phyloP scores from a whole-genome alignment of 179 eudicot species.

The Kewa caespitosa region DNA sequence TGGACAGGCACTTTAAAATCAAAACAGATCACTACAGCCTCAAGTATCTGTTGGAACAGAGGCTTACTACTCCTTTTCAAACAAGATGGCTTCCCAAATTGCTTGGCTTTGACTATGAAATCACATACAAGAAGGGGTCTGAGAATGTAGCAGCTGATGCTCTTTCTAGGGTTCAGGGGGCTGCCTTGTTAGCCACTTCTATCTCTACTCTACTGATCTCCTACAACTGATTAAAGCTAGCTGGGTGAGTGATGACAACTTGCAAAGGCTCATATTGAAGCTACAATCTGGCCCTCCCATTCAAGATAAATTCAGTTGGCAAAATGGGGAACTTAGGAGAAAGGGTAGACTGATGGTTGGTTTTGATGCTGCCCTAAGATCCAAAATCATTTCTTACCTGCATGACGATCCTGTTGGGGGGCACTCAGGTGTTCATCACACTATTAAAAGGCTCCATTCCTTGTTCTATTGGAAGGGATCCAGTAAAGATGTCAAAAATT shows the following conservation, averaged over 20 bases:
- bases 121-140: neutral
- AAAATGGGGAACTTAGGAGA: neutral
- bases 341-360: slow-evolving; percentile 3
- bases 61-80: neutral
- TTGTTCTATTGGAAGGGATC: neutral
- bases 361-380: neutral
- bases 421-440: neutral
- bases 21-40: neutral
- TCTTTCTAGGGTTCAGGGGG: neutral
- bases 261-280: neutral
- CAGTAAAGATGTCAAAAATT: neutral
- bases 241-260: neutral
- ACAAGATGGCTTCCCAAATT: neutral
- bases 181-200: neutral
- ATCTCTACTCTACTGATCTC: neutral
- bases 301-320: neutral
- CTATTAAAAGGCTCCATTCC: neutral
- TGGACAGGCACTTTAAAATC: neutral
- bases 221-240: neutral
- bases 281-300: neutral
- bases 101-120: neutral
- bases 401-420: neutral
- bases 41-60: neutral
- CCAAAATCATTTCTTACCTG: neutral
- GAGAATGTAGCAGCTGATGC: neutral